phyloP scores from a whole-genome alignment of 2,329 filamentous ascomycete genomes.

The Lachnellula arida region DNA sequence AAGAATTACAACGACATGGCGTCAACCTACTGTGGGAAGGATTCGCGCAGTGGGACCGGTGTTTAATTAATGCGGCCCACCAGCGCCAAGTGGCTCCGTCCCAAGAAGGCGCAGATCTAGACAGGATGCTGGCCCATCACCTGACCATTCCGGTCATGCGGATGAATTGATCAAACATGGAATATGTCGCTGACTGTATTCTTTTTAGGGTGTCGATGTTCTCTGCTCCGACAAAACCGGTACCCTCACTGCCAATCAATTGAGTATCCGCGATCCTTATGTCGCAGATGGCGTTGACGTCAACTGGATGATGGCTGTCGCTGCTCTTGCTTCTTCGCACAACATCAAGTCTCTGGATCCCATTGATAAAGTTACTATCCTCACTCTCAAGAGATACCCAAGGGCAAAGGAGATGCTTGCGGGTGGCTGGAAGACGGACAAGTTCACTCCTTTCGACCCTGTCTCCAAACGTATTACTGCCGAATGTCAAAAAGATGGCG shows the following conservation, averaged over 20 bases:
- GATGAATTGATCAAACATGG: background rate
- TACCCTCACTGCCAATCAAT: constrained; percentile 70
- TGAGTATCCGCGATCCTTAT: constrained; percentile 72
- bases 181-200: constrained; percentile 10
- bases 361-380: constrained; percentile 74
- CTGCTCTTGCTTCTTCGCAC: constrained; percentile 71
- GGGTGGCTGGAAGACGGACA: constrained; percentile 71
- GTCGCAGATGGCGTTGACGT: constrained; percentile 72
- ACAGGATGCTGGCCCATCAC: background rate
- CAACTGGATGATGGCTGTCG: constrained; percentile 82
- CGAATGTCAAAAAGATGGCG: constrained; percentile 62
- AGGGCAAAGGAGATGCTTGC: constrained; percentile 72
- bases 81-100: too few relatives aligned
- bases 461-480: constrained; percentile 76
- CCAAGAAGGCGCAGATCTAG: too few relatives aligned
- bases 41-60: too few relatives aligned
- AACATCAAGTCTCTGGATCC: constrained; percentile 75
- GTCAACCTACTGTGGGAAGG: too few relatives aligned
- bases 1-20: background rate
- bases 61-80: background rate
- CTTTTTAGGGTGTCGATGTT: constrained; percentile 58
- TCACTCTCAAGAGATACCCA: constrained; percentile 71
- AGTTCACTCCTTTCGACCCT: constrained; percentile 73
- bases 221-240: constrained; percentile 81
- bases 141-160: background rate